Evolutionary conservation across 1,139 yeast species (phyloP).

Genomic region (Pichia cactophila): DNA sequence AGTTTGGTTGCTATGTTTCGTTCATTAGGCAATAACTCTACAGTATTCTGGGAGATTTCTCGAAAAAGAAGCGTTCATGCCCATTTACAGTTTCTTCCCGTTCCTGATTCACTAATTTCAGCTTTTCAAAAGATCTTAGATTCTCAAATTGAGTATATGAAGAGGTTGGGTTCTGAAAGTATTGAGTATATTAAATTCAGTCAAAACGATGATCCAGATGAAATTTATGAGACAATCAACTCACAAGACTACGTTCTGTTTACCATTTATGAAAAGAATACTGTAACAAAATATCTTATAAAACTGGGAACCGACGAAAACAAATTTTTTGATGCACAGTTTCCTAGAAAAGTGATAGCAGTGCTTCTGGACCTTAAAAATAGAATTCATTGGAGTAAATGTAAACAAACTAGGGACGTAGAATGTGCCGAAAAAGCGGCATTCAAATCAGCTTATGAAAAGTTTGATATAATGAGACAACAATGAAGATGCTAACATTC

Average conservation of each 20-base stretch:
- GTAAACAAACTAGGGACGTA: conserved; percentile 49
- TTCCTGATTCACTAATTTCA: conserved; percentile 35
- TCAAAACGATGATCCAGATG: conserved; percentile 22
- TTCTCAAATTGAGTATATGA: conserved; percentile 33
- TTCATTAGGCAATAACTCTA: conserved; percentile 30
- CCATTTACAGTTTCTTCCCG: conserved; percentile 59
- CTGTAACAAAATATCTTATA: conserved; percentile 19
- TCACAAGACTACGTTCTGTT: conserved; percentile 37
- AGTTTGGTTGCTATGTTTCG: conserved; percentile 42
- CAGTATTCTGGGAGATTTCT: conserved; percentile 57
- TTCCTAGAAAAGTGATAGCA: conserved; percentile 72
- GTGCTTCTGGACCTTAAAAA: conserved; percentile 49
- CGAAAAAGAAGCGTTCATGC: conserved; percentile 52
- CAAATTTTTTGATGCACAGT: conserved; percentile 53
- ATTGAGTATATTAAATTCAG: conserved; percentile 36
- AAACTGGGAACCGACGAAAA: conserved; percentile 24
- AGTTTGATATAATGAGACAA: conserved; percentile 3
- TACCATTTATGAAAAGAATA: conserved; percentile 19
- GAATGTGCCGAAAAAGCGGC: conserved; percentile 45
- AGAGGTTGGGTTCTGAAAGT: conserved; percentile 39
- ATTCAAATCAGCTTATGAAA: conserved; percentile 18
- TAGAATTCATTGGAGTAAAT: conserved; percentile 66
- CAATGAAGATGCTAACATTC: not conserved
- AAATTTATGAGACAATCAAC: conserved; percentile 28
- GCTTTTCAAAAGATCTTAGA: conserved; percentile 36